These are phyloP conservation scores for Butyriboletus appendiculatus DNA, from an alignment of 1,284 basidiomycete genomes.

Conservation along the genomic window DNA sequence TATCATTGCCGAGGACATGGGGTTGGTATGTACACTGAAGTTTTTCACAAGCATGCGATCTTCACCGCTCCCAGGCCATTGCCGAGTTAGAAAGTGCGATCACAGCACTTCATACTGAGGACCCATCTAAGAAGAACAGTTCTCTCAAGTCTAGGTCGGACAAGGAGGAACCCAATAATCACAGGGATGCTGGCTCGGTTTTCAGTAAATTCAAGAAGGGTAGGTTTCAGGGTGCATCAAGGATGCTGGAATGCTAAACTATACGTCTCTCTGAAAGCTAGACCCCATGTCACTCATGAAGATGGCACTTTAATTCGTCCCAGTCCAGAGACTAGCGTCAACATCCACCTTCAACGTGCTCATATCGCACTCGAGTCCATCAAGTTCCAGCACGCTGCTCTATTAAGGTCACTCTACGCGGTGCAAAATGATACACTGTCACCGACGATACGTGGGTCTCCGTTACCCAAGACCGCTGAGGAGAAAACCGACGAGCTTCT, in stretches of 20 bases:
- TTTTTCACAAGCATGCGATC: conserved; percentile 7
- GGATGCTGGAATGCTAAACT: neutral
- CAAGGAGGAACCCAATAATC: conserved; percentile 47
- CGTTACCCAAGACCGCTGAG: conserved; percentile 50
- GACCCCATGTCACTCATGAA: conserved; percentile 21
- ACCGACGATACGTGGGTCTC: conserved; percentile 39
- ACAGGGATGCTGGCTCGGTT: conserved; percentile 39
- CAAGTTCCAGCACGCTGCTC: conserved; percentile 56
- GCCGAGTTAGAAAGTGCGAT: conserved; percentile 46
- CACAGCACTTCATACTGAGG: conserved; percentile 33
- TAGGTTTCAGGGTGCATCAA: conserved; percentile 28
- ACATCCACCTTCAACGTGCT: conserved; percentile 41
- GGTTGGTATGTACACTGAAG: conserved; percentile 43
- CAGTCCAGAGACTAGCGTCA: conserved; percentile 13
- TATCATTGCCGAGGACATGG: conserved; percentile 61
- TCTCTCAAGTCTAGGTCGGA: conserved; percentile 44
- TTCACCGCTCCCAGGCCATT: conserved; percentile 38
- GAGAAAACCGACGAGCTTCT: conserved; percentile 43
- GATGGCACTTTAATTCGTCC: conserved; percentile 25
- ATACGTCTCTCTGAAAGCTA: conserved; percentile 14
- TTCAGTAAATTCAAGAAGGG: conserved; percentile 63
- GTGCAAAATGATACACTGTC: conserved; percentile 40
- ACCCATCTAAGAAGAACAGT: conserved; percentile 35
- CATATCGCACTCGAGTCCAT: conserved; percentile 50
- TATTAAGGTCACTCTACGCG: conserved; percentile 48